A percentile compares a stretch with the other conserved stretches of the same genome.
phyloP scores from a whole-genome alignment of 306 rosid genomes.

The Herpetospermum pedunculosum region DNA sequence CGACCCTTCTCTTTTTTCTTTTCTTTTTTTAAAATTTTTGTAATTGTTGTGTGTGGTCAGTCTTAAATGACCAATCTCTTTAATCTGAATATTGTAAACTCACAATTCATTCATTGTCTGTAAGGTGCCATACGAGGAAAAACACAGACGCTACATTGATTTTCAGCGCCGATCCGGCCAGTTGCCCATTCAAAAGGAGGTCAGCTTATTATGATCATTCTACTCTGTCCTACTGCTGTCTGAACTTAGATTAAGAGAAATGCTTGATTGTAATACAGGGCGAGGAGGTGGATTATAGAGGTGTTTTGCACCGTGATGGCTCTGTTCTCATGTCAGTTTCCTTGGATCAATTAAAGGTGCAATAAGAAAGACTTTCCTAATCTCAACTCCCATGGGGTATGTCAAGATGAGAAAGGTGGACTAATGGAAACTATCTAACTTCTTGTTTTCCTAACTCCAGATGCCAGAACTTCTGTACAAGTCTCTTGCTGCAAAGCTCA shows the following conservation, averaged over 20 bases:
- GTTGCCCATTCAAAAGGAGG: conserved; percentile 88
- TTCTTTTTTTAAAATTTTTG: no score
- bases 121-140: conserved; percentile 92
- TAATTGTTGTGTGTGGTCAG: neutral
- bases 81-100: conserved; percentile 8
- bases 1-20: conserved; percentile 31
- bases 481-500: conserved; percentile 82
- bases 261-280: conserved; percentile 39
- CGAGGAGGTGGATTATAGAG: conserved; percentile 95
- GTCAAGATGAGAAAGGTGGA: neutral
- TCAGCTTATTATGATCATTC: conserved; percentile 11
- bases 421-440: neutral
- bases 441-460: conserved; percentile 25
- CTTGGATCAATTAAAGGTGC: conserved; percentile 80
- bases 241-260: neutral
- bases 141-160: conserved; percentile 80
- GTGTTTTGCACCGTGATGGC: conserved; percentile 86
- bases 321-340: conserved; percentile 93
- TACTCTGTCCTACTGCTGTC: neutral
- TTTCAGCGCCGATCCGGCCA: conserved; percentile 96
- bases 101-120: conserved; percentile 15
- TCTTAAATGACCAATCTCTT: neutral
- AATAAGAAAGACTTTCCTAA: conserved; percentile 2
- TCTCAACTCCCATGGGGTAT: neutral
- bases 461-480: conserved; percentile 79